Evolutionary conservation across 2,329 filamentous ascomycete genomes (phyloP), one percentile per base, ranked within the genome.

Genomic region (Trichothecium roseum): DNA sequence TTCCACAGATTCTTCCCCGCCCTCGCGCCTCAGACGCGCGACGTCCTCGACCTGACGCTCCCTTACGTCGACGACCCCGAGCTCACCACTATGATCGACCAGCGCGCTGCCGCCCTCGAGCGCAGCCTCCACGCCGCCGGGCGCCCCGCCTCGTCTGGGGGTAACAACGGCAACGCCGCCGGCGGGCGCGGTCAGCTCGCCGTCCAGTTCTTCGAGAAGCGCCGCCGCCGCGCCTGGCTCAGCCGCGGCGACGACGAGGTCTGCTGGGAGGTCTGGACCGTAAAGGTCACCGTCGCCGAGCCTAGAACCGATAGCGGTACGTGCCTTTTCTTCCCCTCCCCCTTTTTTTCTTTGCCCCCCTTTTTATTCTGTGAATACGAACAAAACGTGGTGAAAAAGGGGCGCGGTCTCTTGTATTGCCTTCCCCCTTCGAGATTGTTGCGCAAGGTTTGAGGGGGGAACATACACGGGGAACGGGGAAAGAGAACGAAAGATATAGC

Each of bases 1-100:
- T 96, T 96, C 72, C 88, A 95, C 66, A 83, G 91, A 53, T 94
- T 89, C 74, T 95, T 96, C 68, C 86, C 86, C 38, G 80, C 85
- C 39, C 74, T 95, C 48, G 68, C 75, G 29, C 89, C 91, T 5
- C 74, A 77, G 43, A 87, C 85, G 43, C 81, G 86, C 62, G 88
- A 95, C 54, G 78, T 95, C 43, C 79, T 95, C 45, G 88, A 94
- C 60, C 73, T 94, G 42, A 88, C 86, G 24, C 75, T 96, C 18
- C 88, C 91, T 35, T 84, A 84, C 51, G 83, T 96, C 52, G 78
- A 87, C 55, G 86, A 95, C 54, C 81, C 82, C 45, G 86, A 94
- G 59, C 79, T 96, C 44, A 86, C 94, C 57, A 91, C 86, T 22
- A 75, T 95, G 53, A 94, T 98, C 51, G 88, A 95, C 59, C 82